phyloP scores from a whole-genome alignment of 352 stramenopile species.

The Phytophthora sojae region DNA sequence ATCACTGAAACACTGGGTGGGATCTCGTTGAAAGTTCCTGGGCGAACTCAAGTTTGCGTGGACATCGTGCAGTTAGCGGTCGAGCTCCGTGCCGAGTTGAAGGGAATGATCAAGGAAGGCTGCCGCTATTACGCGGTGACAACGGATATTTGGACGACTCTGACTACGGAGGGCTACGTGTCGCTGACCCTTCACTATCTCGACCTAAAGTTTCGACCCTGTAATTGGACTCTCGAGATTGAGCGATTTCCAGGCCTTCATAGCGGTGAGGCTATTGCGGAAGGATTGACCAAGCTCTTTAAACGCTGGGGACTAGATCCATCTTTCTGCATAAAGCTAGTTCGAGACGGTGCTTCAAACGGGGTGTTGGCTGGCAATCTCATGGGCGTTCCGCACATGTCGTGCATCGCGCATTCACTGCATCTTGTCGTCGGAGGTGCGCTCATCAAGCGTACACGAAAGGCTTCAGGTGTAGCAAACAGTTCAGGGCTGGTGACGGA shows the following conservation, averaged over 20 bases:
- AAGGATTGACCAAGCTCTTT: neutral
- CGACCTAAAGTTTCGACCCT: constrained; percentile 1
- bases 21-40: neutral
- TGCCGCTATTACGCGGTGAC: neutral
- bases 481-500: neutral
- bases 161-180: neutral
- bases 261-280: neutral
- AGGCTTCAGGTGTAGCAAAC: neutral
- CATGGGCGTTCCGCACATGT: neutral
- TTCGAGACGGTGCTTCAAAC: neutral
- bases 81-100: neutral
- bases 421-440: neutral
- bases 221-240: constrained; percentile 1
- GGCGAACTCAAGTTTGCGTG: neutral
- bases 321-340: neutral
- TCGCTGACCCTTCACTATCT: neutral
- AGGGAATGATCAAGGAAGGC: neutral
- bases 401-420: neutral
- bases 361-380: neutral
- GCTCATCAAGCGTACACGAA: neutral
- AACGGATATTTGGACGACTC: neutral
- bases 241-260: neutral
- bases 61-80: neutral
- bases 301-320: neutral
- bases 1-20: neutral